A percentile compares a stretch with the other conserved stretches of the same genome.
These are phyloP conservation scores for Lepiota venenata DNA, from an alignment of 768 basidiomycete species.

Conservation along the genomic window DNA sequence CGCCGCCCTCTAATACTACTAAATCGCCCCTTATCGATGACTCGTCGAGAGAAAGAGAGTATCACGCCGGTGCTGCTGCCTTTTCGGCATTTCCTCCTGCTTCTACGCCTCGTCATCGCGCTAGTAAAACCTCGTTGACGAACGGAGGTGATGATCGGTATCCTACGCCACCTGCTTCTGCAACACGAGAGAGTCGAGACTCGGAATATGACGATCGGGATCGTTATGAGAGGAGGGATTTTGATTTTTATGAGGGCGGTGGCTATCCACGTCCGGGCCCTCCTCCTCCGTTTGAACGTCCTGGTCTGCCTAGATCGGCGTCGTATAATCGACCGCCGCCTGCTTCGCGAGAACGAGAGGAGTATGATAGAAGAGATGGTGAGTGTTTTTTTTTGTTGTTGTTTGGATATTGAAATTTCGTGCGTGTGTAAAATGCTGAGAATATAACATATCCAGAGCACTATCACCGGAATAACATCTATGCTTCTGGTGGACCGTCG, in stretches of 20 bases:
- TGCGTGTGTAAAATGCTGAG: background rate
- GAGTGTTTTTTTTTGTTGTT: background rate
- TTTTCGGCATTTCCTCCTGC: too few species aligned
- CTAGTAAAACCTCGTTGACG: background rate
- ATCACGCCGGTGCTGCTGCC: too few species aligned
- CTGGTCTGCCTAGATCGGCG: background rate
- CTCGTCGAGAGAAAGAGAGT: background rate
- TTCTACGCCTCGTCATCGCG: background rate
- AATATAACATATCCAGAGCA: background rate
- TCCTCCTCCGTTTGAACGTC: background rate
- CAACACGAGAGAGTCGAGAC: background rate
- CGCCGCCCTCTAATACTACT: background rate
- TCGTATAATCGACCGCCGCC: background rate
- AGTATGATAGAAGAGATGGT: slow-evolving; percentile 4
- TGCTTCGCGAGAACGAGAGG: background rate
- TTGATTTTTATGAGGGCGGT: background rate
- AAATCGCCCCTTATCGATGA: slow-evolving; percentile 1
- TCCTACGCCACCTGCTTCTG: background rate
- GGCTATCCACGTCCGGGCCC: background rate
- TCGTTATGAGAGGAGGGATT: background rate
- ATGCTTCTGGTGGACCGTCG: background rate
- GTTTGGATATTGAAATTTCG: background rate
- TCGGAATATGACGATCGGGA: background rate
- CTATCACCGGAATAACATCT: slow-evolving; percentile 1
- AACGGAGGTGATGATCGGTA: slow-evolving; percentile 2